phyloP scores from a whole-genome alignment of 2,329 filamentous ascomycete species.

The Xylariaceae sp. region DNA sequence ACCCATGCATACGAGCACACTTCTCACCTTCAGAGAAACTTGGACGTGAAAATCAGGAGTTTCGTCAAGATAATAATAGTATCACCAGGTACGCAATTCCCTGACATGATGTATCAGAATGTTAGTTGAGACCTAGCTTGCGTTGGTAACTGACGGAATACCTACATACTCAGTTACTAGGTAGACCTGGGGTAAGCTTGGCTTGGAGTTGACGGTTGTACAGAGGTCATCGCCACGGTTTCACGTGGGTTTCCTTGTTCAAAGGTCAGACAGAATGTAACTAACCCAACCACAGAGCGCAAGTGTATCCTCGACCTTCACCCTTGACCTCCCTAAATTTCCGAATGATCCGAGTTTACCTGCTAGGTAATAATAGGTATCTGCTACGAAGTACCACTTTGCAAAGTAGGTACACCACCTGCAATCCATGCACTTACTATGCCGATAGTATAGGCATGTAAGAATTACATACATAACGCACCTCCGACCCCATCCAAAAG shows the following conservation, averaged over 20 bases:
- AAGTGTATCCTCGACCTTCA: not conserved
- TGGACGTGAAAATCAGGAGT: not conserved
- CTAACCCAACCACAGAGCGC: too few species aligned
- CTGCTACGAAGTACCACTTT: too few species aligned
- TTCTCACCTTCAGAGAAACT: not conserved
- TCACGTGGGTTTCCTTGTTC: constrained; percentile 16
- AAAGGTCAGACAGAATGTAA: too few species aligned
- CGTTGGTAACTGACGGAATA: too few species aligned
- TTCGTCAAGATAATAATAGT: constrained; percentile 1
- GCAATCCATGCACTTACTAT: not conserved
- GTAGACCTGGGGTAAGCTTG: not conserved
- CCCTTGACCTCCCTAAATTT: constrained; percentile 7
- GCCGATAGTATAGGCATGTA: not conserved
- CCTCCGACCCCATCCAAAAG: too few species aligned
- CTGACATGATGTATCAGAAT: not conserved
- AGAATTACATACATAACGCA: too few species aligned
- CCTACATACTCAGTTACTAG: not conserved
- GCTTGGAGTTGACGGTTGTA: not conserved
- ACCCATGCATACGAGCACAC: constrained; percentile 10
- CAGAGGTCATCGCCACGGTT: constrained; percentile 11
- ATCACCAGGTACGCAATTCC: not conserved
- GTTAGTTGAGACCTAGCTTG: too few species aligned
- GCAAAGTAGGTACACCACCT: not conserved
- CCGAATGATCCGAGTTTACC: constrained; percentile 16
- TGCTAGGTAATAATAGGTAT: not conserved